Evolutionary conservation across 2,329 filamentous ascomycete species (phyloP), one percentile per base, ranked within the genome.

Genomic region (Trichoderma koningiopsis): DNA sequence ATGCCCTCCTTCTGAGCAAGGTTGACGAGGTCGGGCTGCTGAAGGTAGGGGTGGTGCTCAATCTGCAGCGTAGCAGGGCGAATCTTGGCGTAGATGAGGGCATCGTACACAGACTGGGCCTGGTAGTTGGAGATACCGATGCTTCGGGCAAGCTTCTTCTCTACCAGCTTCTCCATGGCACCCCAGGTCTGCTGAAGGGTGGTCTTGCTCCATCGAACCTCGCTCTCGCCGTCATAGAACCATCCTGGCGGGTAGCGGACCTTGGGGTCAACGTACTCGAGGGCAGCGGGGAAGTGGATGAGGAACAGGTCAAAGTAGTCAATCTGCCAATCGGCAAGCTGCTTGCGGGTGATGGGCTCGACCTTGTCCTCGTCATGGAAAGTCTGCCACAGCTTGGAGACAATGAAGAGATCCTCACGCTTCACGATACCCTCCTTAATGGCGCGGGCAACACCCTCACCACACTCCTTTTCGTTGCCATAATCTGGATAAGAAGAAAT

Each of bases 241-340:
- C 92, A 95, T 76, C 91, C 89, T 53, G 92, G 92, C 27, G 92
- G 92, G 85, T 95, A 94, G 78, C 91, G 89, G 70, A 90, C 89
- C 19, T 84, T 82, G 49, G 93, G 93, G 82, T 94, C 91, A 75
- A 96, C 91, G 81, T 92, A 96, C 83, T 93, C 91, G 75, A 97
- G 86, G 52, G 94, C 88, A 72, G 96, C 88, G 73, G 94, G 93
- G 87, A 96, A 97, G 85, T 97, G 94, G 76, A 96, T 89, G 76
- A 95, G 85, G 87, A 90, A 97, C 73, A 96, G 88, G 80, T 97
- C 93, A 80, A 97, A 94, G 85, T 96, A 96, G 76, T 94, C 93
- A 71, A 96, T 79, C 72, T 91, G 90, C 89, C 92, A 95, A 84
- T 95, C 92, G 73, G 88, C 87, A 71, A 94, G 89, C 82, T 94